Conservation (phyloP, 2,329 filamentous ascomycete species). For the Claviceps digitariae region DNA sequence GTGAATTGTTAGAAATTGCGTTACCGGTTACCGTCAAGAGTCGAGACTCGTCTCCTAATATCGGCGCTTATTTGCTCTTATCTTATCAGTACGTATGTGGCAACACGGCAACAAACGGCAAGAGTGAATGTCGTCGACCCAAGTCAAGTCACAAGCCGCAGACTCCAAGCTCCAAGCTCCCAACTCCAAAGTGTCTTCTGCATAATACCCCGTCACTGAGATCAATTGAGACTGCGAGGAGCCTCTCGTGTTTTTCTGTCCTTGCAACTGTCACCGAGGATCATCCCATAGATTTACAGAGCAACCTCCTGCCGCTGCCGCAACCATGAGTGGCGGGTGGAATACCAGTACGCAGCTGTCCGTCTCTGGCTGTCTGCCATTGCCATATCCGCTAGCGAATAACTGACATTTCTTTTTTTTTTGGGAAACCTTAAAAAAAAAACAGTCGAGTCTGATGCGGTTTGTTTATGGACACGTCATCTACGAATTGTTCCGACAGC, state of each 20-base stretch:
- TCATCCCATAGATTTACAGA: background rate
- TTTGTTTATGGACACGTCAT: constrained; percentile 30
- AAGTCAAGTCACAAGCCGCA: background rate
- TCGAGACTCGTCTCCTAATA: background rate
- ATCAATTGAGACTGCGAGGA: background rate
- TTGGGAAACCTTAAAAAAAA: background rate
- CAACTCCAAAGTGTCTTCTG: too few species aligned
- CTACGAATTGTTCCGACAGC: background rate
- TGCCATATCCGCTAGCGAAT: background rate
- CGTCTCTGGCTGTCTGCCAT: background rate
- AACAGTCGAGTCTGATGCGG: constrained; percentile 85
- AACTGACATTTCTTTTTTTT: background rate
- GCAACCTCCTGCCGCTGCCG: background rate
- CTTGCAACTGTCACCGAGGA: background rate
- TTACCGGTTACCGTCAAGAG: too few species aligned
- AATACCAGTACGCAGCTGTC: constrained; percentile 57
- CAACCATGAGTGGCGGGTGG: constrained; percentile 67
- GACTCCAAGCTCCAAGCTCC: background rate
- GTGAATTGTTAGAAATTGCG: background rate
- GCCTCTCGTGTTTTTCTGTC: background rate
- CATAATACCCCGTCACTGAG: background rate
- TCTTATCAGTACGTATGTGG: constrained; percentile 1
- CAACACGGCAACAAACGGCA: background rate
- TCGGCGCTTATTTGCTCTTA: background rate
- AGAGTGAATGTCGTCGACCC: background rate